These are phyloP conservation scores for Rasamsonia emersonii DNA, from an alignment of 2,329 filamentous ascomycete species.

Conservation along the genomic window DNA sequence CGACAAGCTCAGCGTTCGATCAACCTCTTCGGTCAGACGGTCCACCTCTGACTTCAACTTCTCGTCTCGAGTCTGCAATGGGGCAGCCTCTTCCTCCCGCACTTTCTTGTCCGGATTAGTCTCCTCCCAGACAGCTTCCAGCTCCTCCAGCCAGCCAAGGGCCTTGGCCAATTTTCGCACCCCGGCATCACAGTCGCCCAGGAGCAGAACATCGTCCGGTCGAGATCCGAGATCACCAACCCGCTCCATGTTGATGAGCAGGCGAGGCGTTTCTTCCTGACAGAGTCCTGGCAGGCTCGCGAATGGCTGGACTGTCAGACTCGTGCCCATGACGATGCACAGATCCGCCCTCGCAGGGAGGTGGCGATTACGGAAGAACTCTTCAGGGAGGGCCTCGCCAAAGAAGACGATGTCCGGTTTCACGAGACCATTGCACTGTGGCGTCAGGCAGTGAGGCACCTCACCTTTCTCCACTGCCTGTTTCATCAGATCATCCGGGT, in stretches of 20 bases:
- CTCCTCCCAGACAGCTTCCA: slow-evolving; percentile 65
- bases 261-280: slow-evolving; percentile 55
- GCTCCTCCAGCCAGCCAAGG: slow-evolving; percentile 76
- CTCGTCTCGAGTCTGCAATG: slow-evolving; percentile 45
- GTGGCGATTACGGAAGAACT: slow-evolving; percentile 53
- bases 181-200: slow-evolving; percentile 77
- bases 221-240: slow-evolving; percentile 72
- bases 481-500: slow-evolving; percentile 66
- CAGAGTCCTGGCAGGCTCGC: slow-evolving; percentile 65
- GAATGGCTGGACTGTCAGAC: slow-evolving; percentile 80
- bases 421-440: slow-evolving; percentile 65
- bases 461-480: slow-evolving; percentile 56
- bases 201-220: slow-evolving; percentile 72
- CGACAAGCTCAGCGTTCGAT: slow-evolving; percentile 45
- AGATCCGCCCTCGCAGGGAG: slow-evolving; percentile 60
- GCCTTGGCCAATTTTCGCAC: slow-evolving; percentile 69
- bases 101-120: slow-evolving; percentile 56
- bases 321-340: slow-evolving; percentile 80
- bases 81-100: slow-evolving; percentile 29
- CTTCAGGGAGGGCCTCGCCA: slow-evolving; percentile 61
- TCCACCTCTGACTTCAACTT: slow-evolving; percentile 49
- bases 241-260: slow-evolving; percentile 79
- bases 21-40: slow-evolving; percentile 50
- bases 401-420: slow-evolving; percentile 97
- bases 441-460: slow-evolving; percentile 59